phyloP scores from a whole-genome alignment of 2,329 filamentous ascomycete species.

The Ceratocystis alfenasii region DNA sequence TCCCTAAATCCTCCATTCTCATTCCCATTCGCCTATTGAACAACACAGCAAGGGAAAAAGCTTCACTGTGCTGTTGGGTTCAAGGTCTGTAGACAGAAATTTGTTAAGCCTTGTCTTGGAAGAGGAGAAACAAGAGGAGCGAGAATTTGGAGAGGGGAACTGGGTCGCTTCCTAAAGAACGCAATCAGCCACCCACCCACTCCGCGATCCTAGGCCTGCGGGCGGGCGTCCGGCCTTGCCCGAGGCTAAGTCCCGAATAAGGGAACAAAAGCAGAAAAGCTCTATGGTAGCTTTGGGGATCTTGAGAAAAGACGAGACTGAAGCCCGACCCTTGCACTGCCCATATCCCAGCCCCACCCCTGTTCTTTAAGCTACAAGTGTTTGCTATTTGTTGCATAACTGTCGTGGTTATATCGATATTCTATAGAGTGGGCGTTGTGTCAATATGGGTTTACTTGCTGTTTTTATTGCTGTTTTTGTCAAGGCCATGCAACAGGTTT shows the following conservation, averaged over 20 bases:
- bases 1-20: background rate
- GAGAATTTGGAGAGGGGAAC: background rate
- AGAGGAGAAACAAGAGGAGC: background rate
- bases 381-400: too few relatives aligned
- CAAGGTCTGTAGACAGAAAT: background rate
- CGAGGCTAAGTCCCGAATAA: background rate
- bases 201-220: conserved; percentile 6
- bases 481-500: background rate
- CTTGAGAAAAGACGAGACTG: background rate
- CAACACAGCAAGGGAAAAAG: too few relatives aligned
- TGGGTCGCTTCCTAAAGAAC: background rate
- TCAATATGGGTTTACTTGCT: background rate
- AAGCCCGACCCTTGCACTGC: background rate
- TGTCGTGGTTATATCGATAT: background rate
- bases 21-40: background rate
- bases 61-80: background rate
- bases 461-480: background rate
- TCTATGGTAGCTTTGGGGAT: background rate
- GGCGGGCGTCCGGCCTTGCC: conserved; percentile 4
- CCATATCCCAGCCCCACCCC: background rate
- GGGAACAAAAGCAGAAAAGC: background rate
- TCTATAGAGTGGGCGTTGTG: background rate
- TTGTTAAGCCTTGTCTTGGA: background rate
- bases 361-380: background rate
- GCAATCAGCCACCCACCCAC: background rate